These are phyloP conservation scores for Obelidium mucronatum DNA, from an alignment of 192 early-diverging fungal genomes.

Conservation along the genomic window DNA sequence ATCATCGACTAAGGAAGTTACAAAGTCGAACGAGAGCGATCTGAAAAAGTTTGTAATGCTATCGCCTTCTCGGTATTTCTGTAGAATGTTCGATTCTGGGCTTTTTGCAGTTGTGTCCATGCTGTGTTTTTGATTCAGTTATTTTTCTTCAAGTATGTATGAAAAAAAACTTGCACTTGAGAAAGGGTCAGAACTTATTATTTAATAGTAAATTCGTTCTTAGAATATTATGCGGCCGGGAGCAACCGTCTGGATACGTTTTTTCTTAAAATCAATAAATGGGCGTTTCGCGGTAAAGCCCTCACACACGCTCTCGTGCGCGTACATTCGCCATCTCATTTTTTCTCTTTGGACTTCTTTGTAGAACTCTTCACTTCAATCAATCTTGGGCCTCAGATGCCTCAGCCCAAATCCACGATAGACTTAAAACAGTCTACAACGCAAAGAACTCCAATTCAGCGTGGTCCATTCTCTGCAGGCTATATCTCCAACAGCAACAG, in stretches of 20 bases:
- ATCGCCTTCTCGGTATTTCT: slow-evolving; percentile 32
- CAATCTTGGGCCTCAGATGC: not conserved
- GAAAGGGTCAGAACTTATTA: no score
- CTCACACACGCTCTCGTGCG: no score
- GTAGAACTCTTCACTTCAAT: slow-evolving; percentile 21
- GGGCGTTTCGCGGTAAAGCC: not conserved
- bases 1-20: not conserved
- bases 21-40: slow-evolving; percentile 3
- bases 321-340: no score
- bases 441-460: not conserved
- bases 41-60: slow-evolving; percentile 31
- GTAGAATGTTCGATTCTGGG: not conserved
- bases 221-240: no score
- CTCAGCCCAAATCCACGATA: slow-evolving; percentile 19
- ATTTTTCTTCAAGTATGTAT: no score
- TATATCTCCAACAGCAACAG: not conserved
- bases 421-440: slow-evolving; percentile 4
- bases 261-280: not conserved
- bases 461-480: not conserved
- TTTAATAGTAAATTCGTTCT: no score
- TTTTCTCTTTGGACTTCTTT: not conserved
- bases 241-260: no score
- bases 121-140: no score
- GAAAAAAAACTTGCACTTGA: no score
- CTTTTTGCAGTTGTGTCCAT: not conserved